Evolutionary conservation across 768 basidiomycete genomes (phyloP), one percentile per base, ranked within the genome.

Genomic region (Macrolepiota dolichaula): DNA sequence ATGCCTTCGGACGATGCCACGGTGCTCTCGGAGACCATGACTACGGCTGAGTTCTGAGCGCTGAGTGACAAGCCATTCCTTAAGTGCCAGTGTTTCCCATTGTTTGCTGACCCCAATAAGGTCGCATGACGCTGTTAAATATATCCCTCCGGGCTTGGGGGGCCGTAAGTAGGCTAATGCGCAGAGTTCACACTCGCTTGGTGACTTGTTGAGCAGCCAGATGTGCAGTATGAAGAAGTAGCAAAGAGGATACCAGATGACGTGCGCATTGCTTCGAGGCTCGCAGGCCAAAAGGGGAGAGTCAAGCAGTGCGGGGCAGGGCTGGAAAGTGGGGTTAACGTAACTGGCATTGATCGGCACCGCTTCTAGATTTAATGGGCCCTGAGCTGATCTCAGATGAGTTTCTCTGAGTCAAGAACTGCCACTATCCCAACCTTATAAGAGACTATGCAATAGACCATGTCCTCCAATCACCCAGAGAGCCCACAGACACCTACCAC

Each of bases 211-310:
- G 22, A 54, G 35, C n/a, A 0, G 42, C 19, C 51, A 52, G 17
- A 32, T 17, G 17, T 17, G 27, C 24, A n/a, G 29, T 15, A 5
- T 17, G 27, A 32, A 19, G 12, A 13, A 35, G 25, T 17, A 22
- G 25, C 3, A 35, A 36, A 42, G 10, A 44, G 37, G 17, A 2
- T n/a, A 44, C 19, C 40, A 19, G 5, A 51, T 47, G 55, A 46
- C 44, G 46, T 51, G 15, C 27, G 57, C 50, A 59, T 38, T 38
- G 57, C 57, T 50, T 51, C 17, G 57, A 59, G 57, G 57, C 50
- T 59, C 57, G 27, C 50, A n/a, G n/a, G 24, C 19, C 13, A 44
- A 24, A 13, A 35, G 36, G 13, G 12, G 27, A 27, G 50, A 51
- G 24, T 15, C 52, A 17, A 52, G 40, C 24, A 42, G 37, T 38